Conservation (phyloP, 2,329 filamentous ascomycete genomes). For the Fusarium caatingaense region DNA sequence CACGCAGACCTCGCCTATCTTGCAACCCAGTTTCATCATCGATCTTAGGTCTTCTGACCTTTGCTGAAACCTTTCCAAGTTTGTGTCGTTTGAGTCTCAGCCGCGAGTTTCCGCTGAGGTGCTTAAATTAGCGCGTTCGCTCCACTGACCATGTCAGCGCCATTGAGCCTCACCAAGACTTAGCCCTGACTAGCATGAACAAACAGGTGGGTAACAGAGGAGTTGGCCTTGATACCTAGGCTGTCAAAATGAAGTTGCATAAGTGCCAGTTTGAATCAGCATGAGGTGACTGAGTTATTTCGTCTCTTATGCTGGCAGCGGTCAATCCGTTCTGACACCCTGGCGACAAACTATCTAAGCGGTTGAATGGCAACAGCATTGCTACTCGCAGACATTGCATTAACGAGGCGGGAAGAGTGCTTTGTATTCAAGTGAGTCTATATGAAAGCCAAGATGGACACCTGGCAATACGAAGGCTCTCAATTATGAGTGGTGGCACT, state of each 20-base stretch:
- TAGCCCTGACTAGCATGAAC: background rate
- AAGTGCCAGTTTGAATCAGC: too few relatives aligned
- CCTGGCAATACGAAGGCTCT: background rate
- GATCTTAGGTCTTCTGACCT: background rate
- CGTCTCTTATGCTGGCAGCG: background rate
- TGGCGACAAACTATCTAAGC: background rate
- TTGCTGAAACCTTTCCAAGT: background rate
- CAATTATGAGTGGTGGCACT: background rate
- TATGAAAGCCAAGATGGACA: background rate
- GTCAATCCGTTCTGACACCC: background rate
- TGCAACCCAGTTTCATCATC: slow-evolving; percentile 9
- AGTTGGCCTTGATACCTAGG: too few relatives aligned
- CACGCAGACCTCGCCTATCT: slow-evolving; percentile 36
- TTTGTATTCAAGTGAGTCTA: background rate
- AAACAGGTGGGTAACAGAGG: too few relatives aligned
- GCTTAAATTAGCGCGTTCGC: slow-evolving; percentile 3
- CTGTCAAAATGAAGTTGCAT: too few relatives aligned
- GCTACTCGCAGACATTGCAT: background rate
- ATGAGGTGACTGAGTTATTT: background rate
- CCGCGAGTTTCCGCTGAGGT: slow-evolving; percentile 19
- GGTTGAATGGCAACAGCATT: background rate
- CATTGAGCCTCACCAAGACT: slow-evolving; percentile 14
- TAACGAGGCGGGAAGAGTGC: background rate
- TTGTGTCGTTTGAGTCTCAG: slow-evolving; percentile 5
- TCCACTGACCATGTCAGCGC: slow-evolving; percentile 12